Conservation (phyloP, 352 stramenopile species). For the Phytopythium kandeliae region DNA sequence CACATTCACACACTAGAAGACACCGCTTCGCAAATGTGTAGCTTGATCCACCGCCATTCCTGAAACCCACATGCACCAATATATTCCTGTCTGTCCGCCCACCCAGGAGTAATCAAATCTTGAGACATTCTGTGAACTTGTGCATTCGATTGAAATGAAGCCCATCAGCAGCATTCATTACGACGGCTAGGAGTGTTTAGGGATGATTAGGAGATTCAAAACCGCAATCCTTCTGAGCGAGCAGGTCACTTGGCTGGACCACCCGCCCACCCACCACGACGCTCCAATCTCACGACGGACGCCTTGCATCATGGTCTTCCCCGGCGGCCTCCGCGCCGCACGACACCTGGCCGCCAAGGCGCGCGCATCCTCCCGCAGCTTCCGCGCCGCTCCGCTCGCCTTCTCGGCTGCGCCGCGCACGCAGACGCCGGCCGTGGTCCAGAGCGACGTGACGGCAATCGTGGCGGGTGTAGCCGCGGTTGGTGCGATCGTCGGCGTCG, state of each 20-base stretch:
- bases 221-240: too few relatives aligned
- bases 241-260: neutral
- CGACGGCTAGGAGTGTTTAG: too few relatives aligned
- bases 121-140: too few relatives aligned
- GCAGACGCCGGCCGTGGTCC: constrained; percentile 20
- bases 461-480: constrained; percentile 66
- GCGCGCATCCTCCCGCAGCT: constrained; percentile 6
- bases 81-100: too few relatives aligned
- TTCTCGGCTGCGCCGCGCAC: neutral
- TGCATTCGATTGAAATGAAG: too few relatives aligned
- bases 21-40: too few relatives aligned
- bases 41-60: too few relatives aligned
- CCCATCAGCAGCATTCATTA: too few relatives aligned
- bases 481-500: constrained; percentile 58
- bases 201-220: too few relatives aligned
- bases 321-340: constrained; percentile 17
- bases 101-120: too few relatives aligned
- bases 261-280: neutral
- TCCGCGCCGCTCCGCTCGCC: constrained; percentile 7
- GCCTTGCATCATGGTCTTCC: constrained; percentile 35
- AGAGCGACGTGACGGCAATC: constrained; percentile 54
- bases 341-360: constrained; percentile 19
- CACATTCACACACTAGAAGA: too few relatives aligned
- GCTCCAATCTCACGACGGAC: neutral
- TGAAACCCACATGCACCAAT: too few relatives aligned